phyloP scores from a whole-genome alignment of 2,329 filamentous ascomycete genomes.

The Dactylonectria estremocensis region DNA sequence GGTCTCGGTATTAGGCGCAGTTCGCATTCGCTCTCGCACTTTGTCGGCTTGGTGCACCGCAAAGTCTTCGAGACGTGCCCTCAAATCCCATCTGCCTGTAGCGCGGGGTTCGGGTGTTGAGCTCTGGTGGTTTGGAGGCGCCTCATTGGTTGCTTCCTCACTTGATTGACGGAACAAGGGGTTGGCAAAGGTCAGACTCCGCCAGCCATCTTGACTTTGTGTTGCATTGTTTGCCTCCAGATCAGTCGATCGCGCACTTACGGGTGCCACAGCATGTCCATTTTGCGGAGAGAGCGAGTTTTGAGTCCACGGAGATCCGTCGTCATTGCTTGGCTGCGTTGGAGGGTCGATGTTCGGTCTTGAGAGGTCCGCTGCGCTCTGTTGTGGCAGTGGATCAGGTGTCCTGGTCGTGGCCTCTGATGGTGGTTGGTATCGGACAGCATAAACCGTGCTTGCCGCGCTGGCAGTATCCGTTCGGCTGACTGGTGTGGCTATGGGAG shows the following conservation, averaged over 20 bases:
- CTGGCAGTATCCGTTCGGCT: constrained; percentile 76
- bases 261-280: constrained; percentile 37
- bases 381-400: constrained; percentile 56
- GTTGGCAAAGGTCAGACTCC: constrained; percentile 39
- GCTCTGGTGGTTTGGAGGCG: constrained; percentile 20
- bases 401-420: constrained; percentile 67
- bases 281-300: constrained; percentile 41
- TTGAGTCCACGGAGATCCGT: constrained; percentile 42
- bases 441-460: constrained; percentile 75
- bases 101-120: constrained; percentile 22
- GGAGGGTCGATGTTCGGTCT: constrained; percentile 54
- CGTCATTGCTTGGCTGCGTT: constrained; percentile 46
- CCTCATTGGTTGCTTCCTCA: constrained; percentile 33
- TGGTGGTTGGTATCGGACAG: constrained; percentile 72
- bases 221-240: constrained; percentile 47
- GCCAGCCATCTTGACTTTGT: constrained; percentile 49
- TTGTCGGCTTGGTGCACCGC: constrained; percentile 73
- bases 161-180: constrained; percentile 32
- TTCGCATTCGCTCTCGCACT: constrained; percentile 69
- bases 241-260: constrained; percentile 41
- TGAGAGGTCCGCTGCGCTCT: constrained; percentile 51
- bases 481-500: constrained; percentile 69
- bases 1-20: constrained; percentile 68
- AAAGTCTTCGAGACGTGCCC: constrained; percentile 72
- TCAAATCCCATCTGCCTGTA: constrained; percentile 68